Percentiles rank a stretch among this genome's conserved stretches.
These are phyloP conservation scores for Epichloe coenophiala DNA, from an alignment of 2,329 filamentous ascomycete species.

Conservation along the genomic window DNA sequence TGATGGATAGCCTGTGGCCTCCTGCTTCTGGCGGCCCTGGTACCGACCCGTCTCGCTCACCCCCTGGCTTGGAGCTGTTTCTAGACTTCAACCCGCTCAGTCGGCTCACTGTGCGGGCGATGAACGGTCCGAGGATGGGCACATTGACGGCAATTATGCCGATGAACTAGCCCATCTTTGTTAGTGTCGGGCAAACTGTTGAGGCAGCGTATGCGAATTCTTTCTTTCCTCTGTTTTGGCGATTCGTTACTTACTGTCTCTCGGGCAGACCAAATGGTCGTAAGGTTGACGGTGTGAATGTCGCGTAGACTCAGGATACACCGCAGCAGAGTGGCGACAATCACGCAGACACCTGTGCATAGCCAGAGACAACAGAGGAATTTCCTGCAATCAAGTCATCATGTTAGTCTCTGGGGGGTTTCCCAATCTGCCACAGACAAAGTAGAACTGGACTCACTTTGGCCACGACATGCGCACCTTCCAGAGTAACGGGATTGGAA, in stretches of 20 bases:
- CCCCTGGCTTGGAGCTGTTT: not conserved
- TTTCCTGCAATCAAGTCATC: conserved; percentile 12
- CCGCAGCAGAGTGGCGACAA: conserved; percentile 27
- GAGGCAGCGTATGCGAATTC: not conserved
- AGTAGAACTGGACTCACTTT: not conserved
- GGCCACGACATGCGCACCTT: conserved; percentile 21
- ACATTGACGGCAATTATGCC: conserved; percentile 29
- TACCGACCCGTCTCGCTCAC: not conserved
- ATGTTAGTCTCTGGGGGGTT: not conserved
- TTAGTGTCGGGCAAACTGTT: too few species aligned
- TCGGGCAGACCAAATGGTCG: conserved; percentile 15
- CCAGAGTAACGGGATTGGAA: conserved; percentile 27
- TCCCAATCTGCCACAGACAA: not conserved
- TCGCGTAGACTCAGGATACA: conserved; percentile 23
- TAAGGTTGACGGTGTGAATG: conserved; percentile 23
- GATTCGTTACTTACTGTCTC: conserved; percentile 21
- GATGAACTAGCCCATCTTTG: conserved; percentile 20
- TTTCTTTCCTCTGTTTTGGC: not conserved
- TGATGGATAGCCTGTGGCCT: not conserved
- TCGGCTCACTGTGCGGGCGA: not conserved
- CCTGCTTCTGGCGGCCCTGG: not conserved
- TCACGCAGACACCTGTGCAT: conserved; percentile 26
- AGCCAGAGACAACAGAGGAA: conserved; percentile 24
- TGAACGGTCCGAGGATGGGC: conserved; percentile 12
- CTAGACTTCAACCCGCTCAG: conserved; percentile 21